These are phyloP conservation scores for Talaromyces sp. DNA, from an alignment of 2,329 filamentous ascomycete species.

Conservation along the genomic window DNA sequence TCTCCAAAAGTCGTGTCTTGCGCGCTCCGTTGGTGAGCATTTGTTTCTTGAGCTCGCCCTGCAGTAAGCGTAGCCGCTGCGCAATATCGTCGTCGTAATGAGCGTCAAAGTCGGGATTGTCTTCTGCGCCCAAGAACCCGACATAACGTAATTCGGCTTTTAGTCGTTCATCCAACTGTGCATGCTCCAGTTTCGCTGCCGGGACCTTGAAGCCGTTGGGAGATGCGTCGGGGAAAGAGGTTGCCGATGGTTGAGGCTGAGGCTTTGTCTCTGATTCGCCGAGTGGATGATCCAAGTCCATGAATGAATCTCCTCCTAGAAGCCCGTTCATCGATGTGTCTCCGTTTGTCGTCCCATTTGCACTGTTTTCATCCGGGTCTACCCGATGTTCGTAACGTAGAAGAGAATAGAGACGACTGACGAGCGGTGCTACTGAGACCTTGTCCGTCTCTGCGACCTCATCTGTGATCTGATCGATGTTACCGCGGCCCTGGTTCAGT, in stretches of 20 bases:
- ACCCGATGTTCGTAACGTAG: conserved; percentile 68
- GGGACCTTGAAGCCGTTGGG: conserved; percentile 76
- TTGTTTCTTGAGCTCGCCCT: conserved; percentile 75
- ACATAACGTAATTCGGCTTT: conserved; percentile 89
- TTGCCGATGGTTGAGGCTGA: conserved; percentile 63
- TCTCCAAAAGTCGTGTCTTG: conserved; percentile 78
- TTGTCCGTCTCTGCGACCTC: conserved; percentile 84
- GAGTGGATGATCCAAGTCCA: conserved; percentile 49
- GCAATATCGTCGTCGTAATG: conserved; percentile 94
- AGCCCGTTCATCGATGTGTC: conserved; percentile 46
- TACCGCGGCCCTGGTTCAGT: conserved; percentile 78
- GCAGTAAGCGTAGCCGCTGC: conserved; percentile 79
- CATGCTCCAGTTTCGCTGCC: conserved; percentile 75
- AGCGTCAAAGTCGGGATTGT: conserved; percentile 74
- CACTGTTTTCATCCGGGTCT: conserved; percentile 55
- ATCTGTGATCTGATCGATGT: conserved; percentile 81
- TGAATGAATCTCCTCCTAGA: conserved; percentile 44
- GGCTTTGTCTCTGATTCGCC: conserved; percentile 45
- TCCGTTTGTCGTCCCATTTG: conserved; percentile 55
- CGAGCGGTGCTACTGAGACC: conserved; percentile 80
- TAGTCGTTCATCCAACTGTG: conserved; percentile 82
- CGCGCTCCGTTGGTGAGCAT: conserved; percentile 85
- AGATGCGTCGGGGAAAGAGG: conserved; percentile 73
- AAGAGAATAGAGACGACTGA: conserved; percentile 74
- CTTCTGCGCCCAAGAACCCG: conserved; percentile 72